These are phyloP conservation scores for Botrytis medusae DNA, from an alignment of 2,329 filamentous ascomycete genomes.

Conservation along the genomic window DNA sequence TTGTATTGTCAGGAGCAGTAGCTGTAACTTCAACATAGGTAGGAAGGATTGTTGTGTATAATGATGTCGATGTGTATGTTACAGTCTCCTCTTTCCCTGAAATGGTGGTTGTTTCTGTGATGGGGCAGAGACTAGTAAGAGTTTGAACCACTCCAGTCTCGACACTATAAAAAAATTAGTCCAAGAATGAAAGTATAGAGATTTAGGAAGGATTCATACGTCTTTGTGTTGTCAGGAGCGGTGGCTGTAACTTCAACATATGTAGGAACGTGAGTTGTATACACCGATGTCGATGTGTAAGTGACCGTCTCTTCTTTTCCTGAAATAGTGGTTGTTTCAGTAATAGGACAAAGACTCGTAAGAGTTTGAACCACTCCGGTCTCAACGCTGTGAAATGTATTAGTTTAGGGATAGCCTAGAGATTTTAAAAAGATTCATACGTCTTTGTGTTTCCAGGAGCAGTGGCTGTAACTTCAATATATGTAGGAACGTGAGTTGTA, in stretches of 20 bases:
- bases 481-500: slow-evolving; percentile 11
- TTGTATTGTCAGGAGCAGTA: not conserved
- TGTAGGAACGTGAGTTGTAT: too few species aligned
- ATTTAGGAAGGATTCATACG: not conserved
- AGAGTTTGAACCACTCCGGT: slow-evolving; percentile 14
- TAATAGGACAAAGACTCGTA: slow-evolving; percentile 40
- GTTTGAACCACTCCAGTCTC: slow-evolving; percentile 11
- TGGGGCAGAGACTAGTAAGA: slow-evolving; percentile 40
- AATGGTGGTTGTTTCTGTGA: slow-evolving; percentile 26
- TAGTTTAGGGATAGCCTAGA: not conserved
- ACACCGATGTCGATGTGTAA: too few species aligned
- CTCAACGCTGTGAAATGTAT: not conserved
- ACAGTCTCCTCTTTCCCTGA: slow-evolving; percentile 17
- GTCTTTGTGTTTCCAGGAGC: not conserved
- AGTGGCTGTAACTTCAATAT: slow-evolving; percentile 15
- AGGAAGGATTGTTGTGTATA: not conserved
- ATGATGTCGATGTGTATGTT: slow-evolving; percentile 14
- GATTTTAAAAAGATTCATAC: not conserved
- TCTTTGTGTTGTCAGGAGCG: not conserved
- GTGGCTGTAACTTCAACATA: slow-evolving; percentile 15
- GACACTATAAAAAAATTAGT: slow-evolving; percentile 3
- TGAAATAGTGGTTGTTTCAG: slow-evolving; percentile 23
- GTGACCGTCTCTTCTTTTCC: slow-evolving; percentile 15
- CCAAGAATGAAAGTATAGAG: not conserved
- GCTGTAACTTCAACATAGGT: slow-evolving; percentile 17